Evolutionary conservation across 2,329 filamentous ascomycete genomes (phyloP).

Genomic region (Basipetospora sp.): DNA sequence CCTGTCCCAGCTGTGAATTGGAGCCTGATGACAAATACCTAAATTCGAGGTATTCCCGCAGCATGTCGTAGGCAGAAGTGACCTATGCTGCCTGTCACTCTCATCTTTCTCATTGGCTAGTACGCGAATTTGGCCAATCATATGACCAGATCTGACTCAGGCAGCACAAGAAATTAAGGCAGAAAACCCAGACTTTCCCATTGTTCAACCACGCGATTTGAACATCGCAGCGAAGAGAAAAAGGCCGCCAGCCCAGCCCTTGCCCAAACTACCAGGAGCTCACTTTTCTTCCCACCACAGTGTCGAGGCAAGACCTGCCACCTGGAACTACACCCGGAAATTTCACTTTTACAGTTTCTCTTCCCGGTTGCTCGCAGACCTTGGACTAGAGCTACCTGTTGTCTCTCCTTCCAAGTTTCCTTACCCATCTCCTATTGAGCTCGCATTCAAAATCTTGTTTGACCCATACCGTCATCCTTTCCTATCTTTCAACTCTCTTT

Average conservation of each 20-base stretch:
- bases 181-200: slow-evolving; percentile 4
- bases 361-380: no score
- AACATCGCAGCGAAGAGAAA: background rate
- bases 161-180: slow-evolving; percentile 4
- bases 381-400: no score
- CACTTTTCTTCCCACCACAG: background rate
- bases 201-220: background rate
- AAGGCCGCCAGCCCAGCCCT: slow-evolving; percentile 3
- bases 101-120: background rate
- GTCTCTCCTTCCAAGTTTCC: no score
- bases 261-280: slow-evolving; percentile 1
- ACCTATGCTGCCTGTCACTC: background rate
- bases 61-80: slow-evolving; percentile 1
- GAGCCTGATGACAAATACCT: slow-evolving; percentile 3
- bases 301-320: background rate
- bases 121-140: slow-evolving; percentile 1
- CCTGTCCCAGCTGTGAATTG: no score
- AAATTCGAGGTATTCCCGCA: background rate
- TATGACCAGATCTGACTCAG: background rate
- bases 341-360: no score
- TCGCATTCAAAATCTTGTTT: no score
- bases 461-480: no score
- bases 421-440: no score
- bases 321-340: background rate
- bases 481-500: no score